Evolutionary conservation across 148 eudicot species (phyloP), one percentile per base, ranked within the genome.

Genomic region (Polygonum maritimum): DNA sequence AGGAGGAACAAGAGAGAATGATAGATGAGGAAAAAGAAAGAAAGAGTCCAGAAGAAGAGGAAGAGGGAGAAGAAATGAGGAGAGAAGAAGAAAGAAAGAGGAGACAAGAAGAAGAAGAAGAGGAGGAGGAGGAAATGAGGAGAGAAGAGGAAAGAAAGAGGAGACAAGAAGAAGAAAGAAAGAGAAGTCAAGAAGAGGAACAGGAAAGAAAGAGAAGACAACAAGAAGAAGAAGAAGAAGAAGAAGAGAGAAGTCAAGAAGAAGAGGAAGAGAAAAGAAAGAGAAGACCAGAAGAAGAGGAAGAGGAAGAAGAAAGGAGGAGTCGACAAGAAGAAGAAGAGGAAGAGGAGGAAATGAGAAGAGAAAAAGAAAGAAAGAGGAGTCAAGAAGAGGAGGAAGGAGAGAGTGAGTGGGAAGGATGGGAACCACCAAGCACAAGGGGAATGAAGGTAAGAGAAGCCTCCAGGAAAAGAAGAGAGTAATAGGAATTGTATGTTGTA

Each of bases 1-100:
- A 94, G 81, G 89, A 85, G 39, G 95, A 88, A 55, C 86, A 84
- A 60, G 79, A 55, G 74, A n/a, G 62, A 15, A 65, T 87, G 88
- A 81, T 82, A 76, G 82, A 84, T 38, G 90, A 88, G 69, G 83
- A 84, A 67, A 71, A 49, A 75, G 69, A 69, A 54, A 45, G 78
- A 74, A 74, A 70, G 73, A 65, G 73, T 76, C 47, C 49, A 41
- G 77, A 67, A 13, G 78, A 54, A 21, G 75, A 67, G 45, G 70
- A 79, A 57, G 83, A 81, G 40, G 58, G n/a, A 41, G 77, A 67
- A 13, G 78, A 54, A 21, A 67, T 38, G 70, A 79, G 49, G 83
- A 81, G 40, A 49, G 70, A 79, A 57, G 83, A 81, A 38, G 58
- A 88, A 62, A 84, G 71, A 33, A 47, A 58, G 38, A 16, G 31